Conservation (phyloP, 2,329 filamentous ascomycete species). For the Elsinoe ampelina region DNA sequence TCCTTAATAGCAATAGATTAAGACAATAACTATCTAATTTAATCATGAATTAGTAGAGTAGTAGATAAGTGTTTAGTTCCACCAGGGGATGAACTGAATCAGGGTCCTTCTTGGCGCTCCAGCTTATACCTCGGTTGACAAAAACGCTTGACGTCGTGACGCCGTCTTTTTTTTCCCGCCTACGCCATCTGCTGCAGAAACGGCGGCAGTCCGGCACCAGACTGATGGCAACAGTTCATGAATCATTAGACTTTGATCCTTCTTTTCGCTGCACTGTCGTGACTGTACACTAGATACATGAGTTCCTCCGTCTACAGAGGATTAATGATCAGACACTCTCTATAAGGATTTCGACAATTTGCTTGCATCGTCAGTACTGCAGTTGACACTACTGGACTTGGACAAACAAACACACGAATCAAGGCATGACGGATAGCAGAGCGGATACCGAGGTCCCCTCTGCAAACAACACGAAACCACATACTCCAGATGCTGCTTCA, state of each 20-base stretch:
- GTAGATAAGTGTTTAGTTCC: too few relatives aligned
- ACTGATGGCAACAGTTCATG: background rate
- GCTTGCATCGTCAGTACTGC: background rate
- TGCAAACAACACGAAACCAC: background rate
- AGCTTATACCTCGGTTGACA: too few relatives aligned
- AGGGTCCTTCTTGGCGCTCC: too few relatives aligned
- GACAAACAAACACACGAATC: background rate
- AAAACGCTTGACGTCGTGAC: too few relatives aligned
- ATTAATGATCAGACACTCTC: background rate
- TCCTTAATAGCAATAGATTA: too few relatives aligned
- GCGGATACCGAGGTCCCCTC: background rate
- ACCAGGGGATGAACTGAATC: too few relatives aligned
- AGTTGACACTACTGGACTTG: background rate
- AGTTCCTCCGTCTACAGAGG: background rate
- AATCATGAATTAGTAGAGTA: too few relatives aligned
- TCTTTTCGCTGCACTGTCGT: background rate
- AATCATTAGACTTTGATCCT: background rate
- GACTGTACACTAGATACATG: background rate
- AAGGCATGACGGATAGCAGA: slow-evolving; percentile 3
- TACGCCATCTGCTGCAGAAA: background rate
- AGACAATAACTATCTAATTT: too few relatives aligned
- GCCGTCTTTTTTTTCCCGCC: background rate
- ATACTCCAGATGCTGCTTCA: background rate
- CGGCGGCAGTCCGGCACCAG: background rate
- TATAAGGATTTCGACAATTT: background rate